Evolutionary conservation across 2,329 filamentous ascomycete genomes (phyloP).

Genomic region (Colletotrichum lini): DNA sequence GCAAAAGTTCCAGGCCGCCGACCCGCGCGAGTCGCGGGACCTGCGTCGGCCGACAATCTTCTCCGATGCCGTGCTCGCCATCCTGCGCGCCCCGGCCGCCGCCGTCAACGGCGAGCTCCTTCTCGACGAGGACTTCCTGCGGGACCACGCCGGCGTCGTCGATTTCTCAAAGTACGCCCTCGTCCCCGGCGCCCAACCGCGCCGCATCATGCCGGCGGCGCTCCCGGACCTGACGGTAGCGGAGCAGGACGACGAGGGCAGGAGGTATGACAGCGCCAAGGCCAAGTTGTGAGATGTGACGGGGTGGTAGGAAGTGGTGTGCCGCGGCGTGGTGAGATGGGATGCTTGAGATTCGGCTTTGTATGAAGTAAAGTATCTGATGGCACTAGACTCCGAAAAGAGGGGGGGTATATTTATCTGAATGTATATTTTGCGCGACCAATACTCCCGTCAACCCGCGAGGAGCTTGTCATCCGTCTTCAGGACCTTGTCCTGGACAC

Average conservation of each 20-base stretch:
- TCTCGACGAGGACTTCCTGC: slow-evolving; percentile 86
- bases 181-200: slow-evolving; percentile 73
- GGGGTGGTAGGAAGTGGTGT: background rate
- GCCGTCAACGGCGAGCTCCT: slow-evolving; percentile 80
- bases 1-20: slow-evolving; percentile 61
- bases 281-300: slow-evolving; percentile 54
- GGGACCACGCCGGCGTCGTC: slow-evolving; percentile 71
- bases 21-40: slow-evolving; percentile 66
- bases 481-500: slow-evolving; percentile 38
- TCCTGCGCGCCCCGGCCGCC: slow-evolving; percentile 72
- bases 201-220: slow-evolving; percentile 82
- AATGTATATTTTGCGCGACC: background rate
- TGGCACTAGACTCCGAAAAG: background rate
- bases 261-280: slow-evolving; percentile 74
- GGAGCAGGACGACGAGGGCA: slow-evolving; percentile 87
- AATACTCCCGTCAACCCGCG: slow-evolving; percentile 23
- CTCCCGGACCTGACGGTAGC: slow-evolving; percentile 80
- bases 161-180: slow-evolving; percentile 83
- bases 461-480: slow-evolving; percentile 42
- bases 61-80: slow-evolving; percentile 82
- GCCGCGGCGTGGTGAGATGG: background rate
- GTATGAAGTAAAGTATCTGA: background rate
- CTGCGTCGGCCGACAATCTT: slow-evolving; percentile 82
- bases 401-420: slow-evolving; percentile 30
- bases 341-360: background rate